Conservation (phyloP, 257 asterid species). For the Nicotiana noctiflora region DNA sequence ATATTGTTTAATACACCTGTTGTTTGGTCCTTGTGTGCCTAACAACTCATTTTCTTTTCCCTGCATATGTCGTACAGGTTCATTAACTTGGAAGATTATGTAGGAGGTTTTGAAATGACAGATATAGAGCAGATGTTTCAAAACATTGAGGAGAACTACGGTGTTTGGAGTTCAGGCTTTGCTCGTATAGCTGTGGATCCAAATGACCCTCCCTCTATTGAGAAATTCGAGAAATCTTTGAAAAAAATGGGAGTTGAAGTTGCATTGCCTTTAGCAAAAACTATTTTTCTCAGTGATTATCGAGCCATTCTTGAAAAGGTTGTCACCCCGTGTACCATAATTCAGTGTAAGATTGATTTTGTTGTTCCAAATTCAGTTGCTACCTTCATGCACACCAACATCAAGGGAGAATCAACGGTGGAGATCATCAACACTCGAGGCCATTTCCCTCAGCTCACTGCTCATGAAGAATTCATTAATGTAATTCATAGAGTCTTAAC, state of each 20-base stretch:
- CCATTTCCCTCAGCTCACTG: conserved; percentile 82
- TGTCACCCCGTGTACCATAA: conserved; percentile 44
- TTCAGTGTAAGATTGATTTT: conserved; percentile 43
- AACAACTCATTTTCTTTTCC: neutral
- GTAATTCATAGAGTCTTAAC: conserved; percentile 35
- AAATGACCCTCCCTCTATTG: conserved; percentile 36
- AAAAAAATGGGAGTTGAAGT: conserved; percentile 50
- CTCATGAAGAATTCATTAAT: conserved; percentile 37
- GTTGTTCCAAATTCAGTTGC: conserved; percentile 66
- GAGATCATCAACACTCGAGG: conserved; percentile 52
- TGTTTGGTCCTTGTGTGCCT: neutral
- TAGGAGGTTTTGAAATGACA: conserved; percentile 60
- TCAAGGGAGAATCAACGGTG: conserved; percentile 38
- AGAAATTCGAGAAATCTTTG: conserved; percentile 34
- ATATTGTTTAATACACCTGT: neutral
- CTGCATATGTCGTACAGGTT: conserved; percentile 21
- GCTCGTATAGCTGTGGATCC: conserved; percentile 45
- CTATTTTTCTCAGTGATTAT: conserved; percentile 50
- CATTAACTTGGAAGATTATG: conserved; percentile 51
- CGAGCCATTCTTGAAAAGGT: conserved; percentile 49
- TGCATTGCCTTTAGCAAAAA: conserved; percentile 53
- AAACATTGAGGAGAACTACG: conserved; percentile 47
- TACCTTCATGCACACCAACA: conserved; percentile 36
- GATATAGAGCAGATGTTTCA: conserved; percentile 41
- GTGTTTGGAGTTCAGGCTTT: conserved; percentile 54